These are phyloP conservation scores for Myrica gale DNA, from an alignment of 306 rosid species.

Conservation along the genomic window DNA sequence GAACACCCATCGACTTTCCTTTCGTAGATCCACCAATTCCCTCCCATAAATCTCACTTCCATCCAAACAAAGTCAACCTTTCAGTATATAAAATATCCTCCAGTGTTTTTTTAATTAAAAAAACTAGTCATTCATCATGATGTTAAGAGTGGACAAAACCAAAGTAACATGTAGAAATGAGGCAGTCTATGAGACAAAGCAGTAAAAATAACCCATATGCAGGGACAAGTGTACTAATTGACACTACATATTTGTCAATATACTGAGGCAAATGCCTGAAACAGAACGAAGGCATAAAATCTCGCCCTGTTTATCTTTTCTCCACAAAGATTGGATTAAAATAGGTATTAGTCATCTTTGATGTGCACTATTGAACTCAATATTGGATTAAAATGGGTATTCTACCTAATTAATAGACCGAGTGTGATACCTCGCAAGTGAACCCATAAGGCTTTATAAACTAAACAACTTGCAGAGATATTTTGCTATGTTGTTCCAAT, in stretches of 20 bases:
- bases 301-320: slow-evolving; percentile 6
- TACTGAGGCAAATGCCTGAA: background rate
- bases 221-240: slow-evolving; percentile 24
- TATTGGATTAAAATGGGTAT: background rate
- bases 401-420: slow-evolving; percentile 12
- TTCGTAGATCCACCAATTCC: slow-evolving; percentile 96
- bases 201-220: slow-evolving; percentile 10
- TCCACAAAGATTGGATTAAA: background rate
- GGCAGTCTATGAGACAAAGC: slow-evolving; percentile 22
- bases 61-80: slow-evolving; percentile 53
- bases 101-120: slow-evolving; percentile 20
- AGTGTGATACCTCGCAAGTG: background rate
- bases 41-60: slow-evolving; percentile 94
- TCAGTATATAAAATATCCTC: slow-evolving; percentile 42
- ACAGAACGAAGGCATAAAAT: slow-evolving; percentile 17
- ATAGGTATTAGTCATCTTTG: no score
- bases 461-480: no score
- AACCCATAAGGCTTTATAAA: no score
- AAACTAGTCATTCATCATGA: background rate
- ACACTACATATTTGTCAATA: background rate
- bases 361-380: background rate
- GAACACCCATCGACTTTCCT: slow-evolving; percentile 87
- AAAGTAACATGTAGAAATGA: slow-evolving; percentile 12
- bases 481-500: no score
- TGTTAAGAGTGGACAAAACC: slow-evolving; percentile 14